phyloP scores from a whole-genome alignment of 192 early-diverging fungal genomes.

The Tieghemiomyces parasiticus region DNA sequence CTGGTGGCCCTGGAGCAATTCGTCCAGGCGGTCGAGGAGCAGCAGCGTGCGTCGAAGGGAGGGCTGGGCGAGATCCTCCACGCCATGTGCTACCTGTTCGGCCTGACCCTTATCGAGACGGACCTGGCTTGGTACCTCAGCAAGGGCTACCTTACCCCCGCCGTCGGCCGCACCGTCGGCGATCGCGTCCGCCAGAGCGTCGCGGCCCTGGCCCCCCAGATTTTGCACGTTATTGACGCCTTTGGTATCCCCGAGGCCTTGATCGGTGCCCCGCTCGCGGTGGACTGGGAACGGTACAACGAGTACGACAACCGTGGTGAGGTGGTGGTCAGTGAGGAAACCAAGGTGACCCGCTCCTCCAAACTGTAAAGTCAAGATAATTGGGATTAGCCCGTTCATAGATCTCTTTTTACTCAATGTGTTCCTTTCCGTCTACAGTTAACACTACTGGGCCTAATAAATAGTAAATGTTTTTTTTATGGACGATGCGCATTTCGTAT shows the following conservation, averaged over 20 bases:
- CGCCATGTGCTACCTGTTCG: conserved; percentile 33
- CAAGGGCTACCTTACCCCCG: conserved; percentile 28
- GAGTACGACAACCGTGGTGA: conserved; percentile 48
- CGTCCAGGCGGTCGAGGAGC: conserved; percentile 17
- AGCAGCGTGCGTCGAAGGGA: conserved; percentile 12
- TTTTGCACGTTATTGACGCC: conserved; percentile 33
- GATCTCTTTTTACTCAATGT: too few species aligned
- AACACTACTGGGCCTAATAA: too few species aligned
- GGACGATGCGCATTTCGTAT: too few species aligned
- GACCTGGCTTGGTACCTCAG: conserved; percentile 44
- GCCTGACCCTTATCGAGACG: conserved; percentile 26
- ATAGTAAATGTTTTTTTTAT: too few species aligned
- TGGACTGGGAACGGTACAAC: conserved; percentile 51
- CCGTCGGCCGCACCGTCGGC: conserved; percentile 27
- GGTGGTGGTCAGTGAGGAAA: neutral
- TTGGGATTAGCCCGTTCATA: too few species aligned
- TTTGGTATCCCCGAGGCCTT: conserved; percentile 40
- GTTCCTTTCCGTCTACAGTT: too few species aligned
- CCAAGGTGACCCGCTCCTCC: neutral
- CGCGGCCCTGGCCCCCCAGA: conserved; percentile 25
- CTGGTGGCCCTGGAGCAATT: conserved; percentile 44
- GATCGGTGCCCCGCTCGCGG: conserved; percentile 55
- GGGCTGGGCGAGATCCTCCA: conserved; percentile 19
- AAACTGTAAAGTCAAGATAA: too few species aligned
- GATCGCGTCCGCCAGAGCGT: conserved; percentile 21